Evolutionary conservation across 805 yeast species (phyloP).

Genomic region (Candida parachauliodes): DNA sequence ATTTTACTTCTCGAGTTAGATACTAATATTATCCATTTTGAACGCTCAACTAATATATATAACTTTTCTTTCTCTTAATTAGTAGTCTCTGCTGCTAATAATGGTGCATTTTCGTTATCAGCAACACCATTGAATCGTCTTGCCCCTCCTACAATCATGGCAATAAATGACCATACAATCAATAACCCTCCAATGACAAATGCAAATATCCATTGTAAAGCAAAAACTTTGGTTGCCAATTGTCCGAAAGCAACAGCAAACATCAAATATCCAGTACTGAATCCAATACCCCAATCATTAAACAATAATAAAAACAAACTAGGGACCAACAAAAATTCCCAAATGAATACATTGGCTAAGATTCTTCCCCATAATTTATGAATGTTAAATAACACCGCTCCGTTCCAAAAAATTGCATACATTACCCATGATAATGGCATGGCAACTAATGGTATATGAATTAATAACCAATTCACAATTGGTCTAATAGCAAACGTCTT

Average conservation of each 20-base stretch:
- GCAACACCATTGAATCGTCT: neutral
- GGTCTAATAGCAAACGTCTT: conserved; percentile 57
- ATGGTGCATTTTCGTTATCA: conserved; percentile 33
- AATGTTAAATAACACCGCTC: conserved; percentile 70
- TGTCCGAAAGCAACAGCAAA: conserved; percentile 73
- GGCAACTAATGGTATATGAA: conserved; percentile 66
- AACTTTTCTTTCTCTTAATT: too few relatives aligned
- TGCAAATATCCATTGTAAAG: conserved; percentile 85
- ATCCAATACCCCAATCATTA: conserved; percentile 70
- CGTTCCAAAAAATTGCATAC: conserved; percentile 79
- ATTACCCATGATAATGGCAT: conserved; percentile 73
- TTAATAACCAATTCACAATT: conserved; percentile 47
- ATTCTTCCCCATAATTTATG: conserved; percentile 58
- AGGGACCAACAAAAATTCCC: conserved; percentile 75
- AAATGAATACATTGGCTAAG: conserved; percentile 67
- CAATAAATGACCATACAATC: conserved; percentile 47
- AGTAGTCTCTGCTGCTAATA: conserved; percentile 24
- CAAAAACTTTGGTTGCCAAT: conserved; percentile 62
- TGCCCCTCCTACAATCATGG: conserved; percentile 36
- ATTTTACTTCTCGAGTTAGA: too few relatives aligned
- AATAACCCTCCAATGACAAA: conserved; percentile 59
- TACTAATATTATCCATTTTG: too few relatives aligned
- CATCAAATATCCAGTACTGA: conserved; percentile 53
- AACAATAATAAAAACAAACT: conserved; percentile 49
- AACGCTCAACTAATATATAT: too few relatives aligned